Evolutionary conservation across 805 yeast species (phyloP).

Genomic region (Yamadazyma akitaensis): DNA sequence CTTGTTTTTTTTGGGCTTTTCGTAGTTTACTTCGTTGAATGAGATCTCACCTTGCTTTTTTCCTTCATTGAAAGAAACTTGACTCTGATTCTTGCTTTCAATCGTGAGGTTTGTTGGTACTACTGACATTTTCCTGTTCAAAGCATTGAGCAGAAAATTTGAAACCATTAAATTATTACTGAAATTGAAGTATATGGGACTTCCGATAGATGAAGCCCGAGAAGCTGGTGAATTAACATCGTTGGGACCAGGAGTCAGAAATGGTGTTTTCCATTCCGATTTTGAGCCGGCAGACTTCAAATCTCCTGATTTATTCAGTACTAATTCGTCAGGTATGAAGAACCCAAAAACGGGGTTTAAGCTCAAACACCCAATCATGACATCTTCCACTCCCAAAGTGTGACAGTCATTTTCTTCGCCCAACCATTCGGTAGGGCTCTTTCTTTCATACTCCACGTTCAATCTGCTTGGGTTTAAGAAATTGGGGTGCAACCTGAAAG

Average conservation of each 20-base stretch:
- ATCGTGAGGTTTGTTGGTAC: slow-evolving; percentile 25
- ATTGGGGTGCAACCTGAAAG: slow-evolving; percentile 48
- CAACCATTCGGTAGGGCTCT: slow-evolving; percentile 22
- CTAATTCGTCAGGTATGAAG: slow-evolving; percentile 8
- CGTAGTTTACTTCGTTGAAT: slow-evolving; percentile 26
- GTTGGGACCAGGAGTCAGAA: neutral
- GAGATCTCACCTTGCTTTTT: slow-evolving; percentile 10
- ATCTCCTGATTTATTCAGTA: neutral
- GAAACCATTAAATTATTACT: neutral
- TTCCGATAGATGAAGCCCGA: slow-evolving; percentile 20
- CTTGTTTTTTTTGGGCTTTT: neutral
- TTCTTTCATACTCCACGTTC: slow-evolving; percentile 16
- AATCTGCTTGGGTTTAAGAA: slow-evolving; percentile 27
- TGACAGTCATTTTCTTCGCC: slow-evolving; percentile 12
- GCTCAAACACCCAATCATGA: slow-evolving; percentile 22
- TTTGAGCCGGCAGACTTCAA: neutral
- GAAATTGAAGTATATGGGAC: slow-evolving; percentile 18
- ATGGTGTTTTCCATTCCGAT: neutral
- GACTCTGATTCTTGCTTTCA: slow-evolving; percentile 10
- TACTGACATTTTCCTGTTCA: slow-evolving; percentile 25
- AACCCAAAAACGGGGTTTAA: slow-evolving; percentile 18
- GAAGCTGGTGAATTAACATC: slow-evolving; percentile 11
- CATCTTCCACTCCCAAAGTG: slow-evolving; percentile 19
- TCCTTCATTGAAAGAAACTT: too few relatives aligned
- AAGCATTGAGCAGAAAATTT: slow-evolving; percentile 2